phyloP scores from a whole-genome alignment of 1,139 yeast genomes.

The Suhomyces terraborum region DNA sequence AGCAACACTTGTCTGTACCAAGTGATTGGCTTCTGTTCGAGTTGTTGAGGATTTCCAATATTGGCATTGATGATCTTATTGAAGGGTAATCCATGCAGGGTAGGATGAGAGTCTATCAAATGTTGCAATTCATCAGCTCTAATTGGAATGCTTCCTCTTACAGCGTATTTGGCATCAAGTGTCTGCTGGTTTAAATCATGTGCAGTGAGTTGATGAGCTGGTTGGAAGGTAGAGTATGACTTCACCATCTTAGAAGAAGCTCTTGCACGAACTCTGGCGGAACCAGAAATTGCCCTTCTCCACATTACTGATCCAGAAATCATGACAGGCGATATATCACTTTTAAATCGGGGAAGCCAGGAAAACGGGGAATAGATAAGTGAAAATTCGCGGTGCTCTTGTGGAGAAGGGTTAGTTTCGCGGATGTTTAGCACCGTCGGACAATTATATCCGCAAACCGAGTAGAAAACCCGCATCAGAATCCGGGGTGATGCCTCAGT shows the following conservation, averaged over 20 bases:
- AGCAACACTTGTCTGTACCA: constrained; percentile 91
- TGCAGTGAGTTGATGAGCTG: constrained; percentile 22
- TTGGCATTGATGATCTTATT: constrained; percentile 79
- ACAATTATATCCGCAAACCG: not conserved
- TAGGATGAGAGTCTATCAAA: constrained; percentile 46
- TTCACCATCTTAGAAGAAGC: too few relatives aligned
- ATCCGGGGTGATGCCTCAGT: constrained; percentile 1
- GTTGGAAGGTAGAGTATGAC: constrained; percentile 9
- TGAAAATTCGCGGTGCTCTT: not conserved
- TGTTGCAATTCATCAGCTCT: constrained; percentile 82
- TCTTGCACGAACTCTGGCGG: too few relatives aligned
- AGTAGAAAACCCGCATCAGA: not conserved
- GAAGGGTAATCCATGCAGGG: constrained; percentile 73
- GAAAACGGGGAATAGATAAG: not conserved
- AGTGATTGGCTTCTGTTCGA: constrained; percentile 91
- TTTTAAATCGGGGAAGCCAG: not conserved
- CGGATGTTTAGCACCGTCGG: constrained; percentile 3
- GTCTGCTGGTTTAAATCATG: constrained; percentile 72
- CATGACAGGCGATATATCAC: not conserved
- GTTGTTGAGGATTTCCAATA: constrained; percentile 96
- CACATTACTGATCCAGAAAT: not conserved
- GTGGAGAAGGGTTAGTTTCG: constrained; percentile 1
- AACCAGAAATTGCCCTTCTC: not conserved
- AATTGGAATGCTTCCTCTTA: constrained; percentile 89
- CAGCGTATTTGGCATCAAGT: constrained; percentile 89